Base-by-base conservation (phyloP, 2,329 filamentous ascomycete species). In the Aotearoamyces nothofagi region DNA sequence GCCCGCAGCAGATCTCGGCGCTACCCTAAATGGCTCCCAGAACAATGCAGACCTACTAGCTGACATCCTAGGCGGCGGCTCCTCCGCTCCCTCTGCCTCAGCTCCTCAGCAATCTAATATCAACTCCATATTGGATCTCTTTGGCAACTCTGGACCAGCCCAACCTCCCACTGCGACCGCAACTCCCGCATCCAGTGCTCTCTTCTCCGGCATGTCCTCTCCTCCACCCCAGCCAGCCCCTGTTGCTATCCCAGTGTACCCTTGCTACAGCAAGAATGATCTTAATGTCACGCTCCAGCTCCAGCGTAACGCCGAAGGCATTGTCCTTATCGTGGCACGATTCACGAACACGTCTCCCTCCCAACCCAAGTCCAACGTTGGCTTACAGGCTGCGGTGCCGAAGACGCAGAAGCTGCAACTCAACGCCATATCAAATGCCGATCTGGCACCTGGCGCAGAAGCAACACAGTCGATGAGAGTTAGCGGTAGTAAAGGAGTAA, bases 371-470 rank as follows among this genome's bases (percentile, higher is more conserved):
- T 74, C 74, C 10, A 70, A 68, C 25, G 80, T 96, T 16, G 82
- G 81, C 15, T 54, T 98, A 39, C 90, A 98, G 53, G 90, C 87
- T 24, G 90, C 90, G 1, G 90, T 98, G 30, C 90, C 90, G 6
- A 98, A 96, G 57, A 83, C 80, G 24, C 90, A 98, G 56, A 93
- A 90, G 52, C 57, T 98, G 45, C 84, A 94, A 50, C 59, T 98
- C 39, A 78, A 92, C 51, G 82, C 78, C 33, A 93, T 98, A 40
- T 92, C 82, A 40, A 81, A 71, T 39, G 59, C 75, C 4, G 81
- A 92, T 17, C 51, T 98, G 24, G 70, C 62, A 9, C 71, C 75
- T 5, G 82, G 82, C 9, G 70, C 77, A 23, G 84, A 93, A 49
- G 87, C 84, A 10, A 84, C 78, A 35, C 90, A 96, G 57, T 66